These are phyloP conservation scores for Beverwykella pulmonaria DNA, from an alignment of 495 filamentous ascomycete species.

Conservation along the genomic window DNA sequence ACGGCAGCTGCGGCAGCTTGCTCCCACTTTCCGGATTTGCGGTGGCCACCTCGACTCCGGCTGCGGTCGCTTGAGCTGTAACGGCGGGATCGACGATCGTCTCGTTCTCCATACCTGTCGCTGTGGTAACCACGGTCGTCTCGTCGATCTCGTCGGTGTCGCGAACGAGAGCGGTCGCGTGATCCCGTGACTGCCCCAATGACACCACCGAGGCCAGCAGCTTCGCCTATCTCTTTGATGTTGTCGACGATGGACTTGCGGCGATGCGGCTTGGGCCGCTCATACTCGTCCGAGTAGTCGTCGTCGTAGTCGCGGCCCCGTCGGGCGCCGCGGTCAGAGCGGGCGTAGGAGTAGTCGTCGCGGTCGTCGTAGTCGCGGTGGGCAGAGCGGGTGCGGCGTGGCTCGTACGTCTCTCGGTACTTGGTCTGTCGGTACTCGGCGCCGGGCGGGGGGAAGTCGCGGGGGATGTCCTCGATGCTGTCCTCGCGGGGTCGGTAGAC, in stretches of 20 bases:
- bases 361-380: conserved; percentile 38
- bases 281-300: conserved; percentile 44
- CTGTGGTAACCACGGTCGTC: conserved; percentile 42
- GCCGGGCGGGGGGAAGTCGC: conserved; percentile 50
- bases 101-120: conserved; percentile 29
- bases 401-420: conserved; percentile 42
- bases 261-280: conserved; percentile 40
- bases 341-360: conserved; percentile 42
- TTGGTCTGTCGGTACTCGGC: conserved; percentile 37
- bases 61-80: conserved; percentile 58
- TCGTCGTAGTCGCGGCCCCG: conserved; percentile 40
- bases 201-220: conserved; percentile 47
- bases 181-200: conserved; percentile 45
- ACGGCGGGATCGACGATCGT: conserved; percentile 43
- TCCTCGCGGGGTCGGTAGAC: conserved; percentile 49
- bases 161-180: conserved; percentile 50
- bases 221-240: conserved; percentile 43
- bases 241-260: conserved; percentile 47
- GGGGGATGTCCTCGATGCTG: conserved; percentile 50
- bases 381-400: conserved; percentile 42
- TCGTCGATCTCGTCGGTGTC: conserved; percentile 21
- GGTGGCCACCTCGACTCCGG: conserved; percentile 50
- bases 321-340: conserved; percentile 31
- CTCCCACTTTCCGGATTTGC: conserved; percentile 66
- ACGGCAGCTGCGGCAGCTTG: conserved; percentile 86